Conservation (phyloP, 345 rosid genomes). For the Turnera subulata region DNA sequence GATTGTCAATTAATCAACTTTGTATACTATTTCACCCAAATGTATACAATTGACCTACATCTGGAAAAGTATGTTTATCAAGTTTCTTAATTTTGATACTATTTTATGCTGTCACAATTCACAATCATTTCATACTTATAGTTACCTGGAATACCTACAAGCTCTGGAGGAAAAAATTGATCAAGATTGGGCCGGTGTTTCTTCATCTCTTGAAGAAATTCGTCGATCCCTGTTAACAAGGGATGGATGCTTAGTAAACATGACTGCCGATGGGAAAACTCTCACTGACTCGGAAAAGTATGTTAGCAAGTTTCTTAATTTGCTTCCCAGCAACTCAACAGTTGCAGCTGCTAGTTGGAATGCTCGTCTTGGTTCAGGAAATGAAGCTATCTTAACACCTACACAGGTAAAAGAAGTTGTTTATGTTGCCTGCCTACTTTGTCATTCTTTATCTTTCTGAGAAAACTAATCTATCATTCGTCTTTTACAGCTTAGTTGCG, state of each 20-base stretch:
- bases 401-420: constrained; percentile 54
- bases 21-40: too few species aligned
- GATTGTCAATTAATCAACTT: too few species aligned
- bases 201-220: constrained; percentile 86
- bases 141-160: constrained; percentile 80
- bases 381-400: constrained; percentile 92
- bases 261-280: constrained; percentile 82
- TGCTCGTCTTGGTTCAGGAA: constrained; percentile 51
- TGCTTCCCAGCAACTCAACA: constrained; percentile 66
- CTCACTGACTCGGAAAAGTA: constrained; percentile 52
- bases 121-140: constrained; percentile 25
- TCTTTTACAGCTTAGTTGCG: constrained; percentile 75
- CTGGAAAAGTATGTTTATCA: too few species aligned
- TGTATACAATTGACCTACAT: too few species aligned
- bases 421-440: not conserved
- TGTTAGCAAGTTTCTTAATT: constrained; percentile 74
- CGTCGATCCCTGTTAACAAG: constrained; percentile 67
- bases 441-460: not conserved
- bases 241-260: constrained; percentile 74
- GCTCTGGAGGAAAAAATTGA: constrained; percentile 81
- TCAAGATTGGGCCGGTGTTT: constrained; percentile 82
- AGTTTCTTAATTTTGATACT: too few species aligned
- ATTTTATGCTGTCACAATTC: constrained; percentile 11
- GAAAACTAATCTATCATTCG: not conserved
- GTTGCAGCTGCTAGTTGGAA: constrained; percentile 48